Base-by-base conservation (phyloP, 2,329 filamentous ascomycete genomes). In the Colletotrichum sp. region DNA sequence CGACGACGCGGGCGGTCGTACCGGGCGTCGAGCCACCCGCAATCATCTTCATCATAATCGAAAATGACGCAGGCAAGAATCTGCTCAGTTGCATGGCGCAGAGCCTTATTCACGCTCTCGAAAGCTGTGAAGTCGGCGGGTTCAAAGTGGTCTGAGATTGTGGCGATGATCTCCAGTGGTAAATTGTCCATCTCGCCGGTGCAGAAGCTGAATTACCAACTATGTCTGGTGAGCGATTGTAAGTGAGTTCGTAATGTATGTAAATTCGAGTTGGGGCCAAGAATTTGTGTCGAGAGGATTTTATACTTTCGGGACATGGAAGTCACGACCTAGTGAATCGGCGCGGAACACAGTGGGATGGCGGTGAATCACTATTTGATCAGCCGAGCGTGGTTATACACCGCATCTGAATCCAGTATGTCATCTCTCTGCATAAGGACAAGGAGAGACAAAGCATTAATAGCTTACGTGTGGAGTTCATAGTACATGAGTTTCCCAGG, bases 21-120 rank as follows among this genome's bases (percentile, higher is more conserved):
- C 0, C 43, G 11, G 18, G 43, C n/a, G 0, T 51, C 11, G 43
- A 51, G 43, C n/a, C n/a, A 51, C n/a, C 0, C 0, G n/a, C 13
- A 15, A 21, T 0, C n/a, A 51, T 21, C 43, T 21, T 51, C 43
- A 0, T 51, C n/a, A 24, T n/a, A 21, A 13, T 51, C 8, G 12
- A 51, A 6, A 21, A 6, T 13, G n/a, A 12, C n/a, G 6, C 12
- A 12, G n/a, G n/a, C 43, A 7, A 21, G 43, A 1, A 21, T 21
- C 43, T 51, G 43, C 43, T 51, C 43, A 13, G 0, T 51, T 0
- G 43, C 21, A 11, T 51, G 43, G n/a, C 43, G 43, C 43, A 51
- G 21, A 51, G 43, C n/a, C 43, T n/a, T 51, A n/a, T 51, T 51
- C n/a, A 51, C 43, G 43, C n/a, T 51, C n/a, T 21, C 43, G 43